Base-by-base conservation (phyloP, 805 yeast species). In the Yarrowia sp. region DNA sequence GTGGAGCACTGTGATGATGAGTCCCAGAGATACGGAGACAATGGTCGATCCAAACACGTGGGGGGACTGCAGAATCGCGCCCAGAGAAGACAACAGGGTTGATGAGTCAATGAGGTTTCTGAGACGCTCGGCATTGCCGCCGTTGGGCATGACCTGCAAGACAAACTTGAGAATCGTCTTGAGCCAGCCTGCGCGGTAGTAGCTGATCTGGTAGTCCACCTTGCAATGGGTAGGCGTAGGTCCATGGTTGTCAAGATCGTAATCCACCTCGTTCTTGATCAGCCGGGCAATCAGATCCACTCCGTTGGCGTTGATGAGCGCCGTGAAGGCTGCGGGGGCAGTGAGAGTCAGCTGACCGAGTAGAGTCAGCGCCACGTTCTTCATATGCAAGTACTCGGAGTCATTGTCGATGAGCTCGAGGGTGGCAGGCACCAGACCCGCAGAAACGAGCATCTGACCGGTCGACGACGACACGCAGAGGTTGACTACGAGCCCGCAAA, bases 101-200 rank as follows among this genome's bases (percentile, higher is more conserved):
- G 92, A 87, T 0, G 97, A 90, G 74, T 94, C 98, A 74, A 91
- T 90, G 48, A 94, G 77, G 71, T 91, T 91, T 76, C 97, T 85
- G 74, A 92, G 85, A 70, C 95, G 82, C 75, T 92, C 97, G 2
- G 78, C 70, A 50, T 96, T 95, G 5, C 89, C 85, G 66, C 91
- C 92, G n/a, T 87, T 83, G 68, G 85, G 86, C 50, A 93, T 82
- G 56, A 92, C 77, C 71, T 87, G 84, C 26, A 86, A 77, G 0
- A 89, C 87, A 35, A 92, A 82, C 70, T 87, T 89, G 72, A 92
- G 77, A 63, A 90, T 76, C 49, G 87, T 83, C 70, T 85, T 80
- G n/a, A 88, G 78, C 70, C 84, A 81, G 49, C 86, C 76, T 2
- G 75, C 72, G 8, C 77, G 73, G 38, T 67, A 65, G 55, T 71